Conservation (phyloP, 2,329 filamentous ascomycete species). For the Fusarium tupiense region DNA sequence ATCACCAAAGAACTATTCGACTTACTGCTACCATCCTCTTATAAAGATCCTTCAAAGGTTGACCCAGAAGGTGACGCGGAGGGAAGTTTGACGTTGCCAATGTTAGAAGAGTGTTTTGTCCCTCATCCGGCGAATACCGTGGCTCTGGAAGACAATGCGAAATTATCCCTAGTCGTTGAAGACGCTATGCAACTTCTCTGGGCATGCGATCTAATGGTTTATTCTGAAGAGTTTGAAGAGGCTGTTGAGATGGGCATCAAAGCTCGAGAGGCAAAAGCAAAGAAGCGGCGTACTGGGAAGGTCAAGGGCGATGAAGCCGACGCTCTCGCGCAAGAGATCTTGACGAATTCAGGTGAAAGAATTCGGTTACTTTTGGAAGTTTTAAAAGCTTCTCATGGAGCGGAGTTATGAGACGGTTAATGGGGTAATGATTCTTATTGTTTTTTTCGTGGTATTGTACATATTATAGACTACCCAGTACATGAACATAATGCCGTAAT, state of each 20-base stretch:
- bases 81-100: conserved; percentile 54
- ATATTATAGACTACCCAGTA: conserved; percentile 35
- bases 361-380: conserved; percentile 53
- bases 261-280: conserved; percentile 60
- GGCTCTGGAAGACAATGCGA: conserved; percentile 74
- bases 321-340: conserved; percentile 52
- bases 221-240: conserved; percentile 49
- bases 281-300: conserved; percentile 52
- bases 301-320: conserved; percentile 50
- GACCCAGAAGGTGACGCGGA: conserved; percentile 49
- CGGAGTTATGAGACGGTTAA: conserved; percentile 23
- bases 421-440: neutral
- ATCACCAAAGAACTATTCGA: conserved; percentile 58
- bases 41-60: conserved; percentile 54
- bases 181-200: conserved; percentile 66
- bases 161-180: conserved; percentile 76
- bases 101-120: conserved; percentile 69
- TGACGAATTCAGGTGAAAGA: conserved; percentile 57
- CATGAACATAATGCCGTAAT: conserved; percentile 39
- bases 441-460: conserved; percentile 27
- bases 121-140: conserved; percentile 71
- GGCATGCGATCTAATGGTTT: conserved; percentile 46
- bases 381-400: conserved; percentile 40
- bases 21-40: conserved; percentile 54
- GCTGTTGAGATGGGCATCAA: conserved; percentile 59